Percentiles rank a stretch among this genome's conserved stretches.
These are phyloP conservation scores for Penicilliopsis zonata DNA, from an alignment of 495 filamentous ascomycete species.

Conservation along the genomic window DNA sequence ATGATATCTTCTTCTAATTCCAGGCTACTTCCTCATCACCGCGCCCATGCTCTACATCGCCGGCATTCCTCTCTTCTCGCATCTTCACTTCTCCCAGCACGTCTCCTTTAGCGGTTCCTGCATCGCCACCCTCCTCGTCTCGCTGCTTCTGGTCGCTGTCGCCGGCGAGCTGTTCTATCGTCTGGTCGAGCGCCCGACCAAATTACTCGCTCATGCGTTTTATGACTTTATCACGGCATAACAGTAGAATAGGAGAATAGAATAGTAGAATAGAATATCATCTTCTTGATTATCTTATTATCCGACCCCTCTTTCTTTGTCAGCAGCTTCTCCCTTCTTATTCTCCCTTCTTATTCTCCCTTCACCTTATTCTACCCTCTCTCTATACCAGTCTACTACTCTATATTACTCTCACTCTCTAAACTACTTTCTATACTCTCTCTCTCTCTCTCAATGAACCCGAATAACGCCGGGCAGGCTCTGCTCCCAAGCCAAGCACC, in stretches of 20 bases:
- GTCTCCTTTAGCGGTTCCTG: slow-evolving; percentile 1
- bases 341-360: neutral
- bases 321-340: too few species aligned
- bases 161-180: slow-evolving; percentile 3
- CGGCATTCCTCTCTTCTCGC: slow-evolving; percentile 2
- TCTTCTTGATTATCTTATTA: too few species aligned
- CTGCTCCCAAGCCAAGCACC: slow-evolving; percentile 32
- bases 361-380: neutral
- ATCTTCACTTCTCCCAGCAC: neutral
- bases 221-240: slow-evolving; percentile 5
- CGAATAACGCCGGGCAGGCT: slow-evolving; percentile 43
- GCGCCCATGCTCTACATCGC: slow-evolving; percentile 2
- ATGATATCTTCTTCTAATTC: neutral
- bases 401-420: slow-evolving; percentile 9
- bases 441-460: slow-evolving; percentile 47
- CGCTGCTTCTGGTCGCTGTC: slow-evolving; percentile 1
- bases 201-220: slow-evolving; percentile 2
- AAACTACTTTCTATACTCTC: slow-evolving; percentile 6
- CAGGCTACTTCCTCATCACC: slow-evolving; percentile 4
- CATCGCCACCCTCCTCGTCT: slow-evolving; percentile 3
- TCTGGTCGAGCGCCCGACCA: slow-evolving; percentile 1
- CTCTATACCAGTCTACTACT: neutral
- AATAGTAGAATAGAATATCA: too few species aligned
- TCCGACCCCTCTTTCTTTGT: too few species aligned
- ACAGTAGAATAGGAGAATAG: too few species aligned